Evolutionary conservation across 1,284 basidiomycete genomes (phyloP).

Genomic region (Trametes pubescens): DNA sequence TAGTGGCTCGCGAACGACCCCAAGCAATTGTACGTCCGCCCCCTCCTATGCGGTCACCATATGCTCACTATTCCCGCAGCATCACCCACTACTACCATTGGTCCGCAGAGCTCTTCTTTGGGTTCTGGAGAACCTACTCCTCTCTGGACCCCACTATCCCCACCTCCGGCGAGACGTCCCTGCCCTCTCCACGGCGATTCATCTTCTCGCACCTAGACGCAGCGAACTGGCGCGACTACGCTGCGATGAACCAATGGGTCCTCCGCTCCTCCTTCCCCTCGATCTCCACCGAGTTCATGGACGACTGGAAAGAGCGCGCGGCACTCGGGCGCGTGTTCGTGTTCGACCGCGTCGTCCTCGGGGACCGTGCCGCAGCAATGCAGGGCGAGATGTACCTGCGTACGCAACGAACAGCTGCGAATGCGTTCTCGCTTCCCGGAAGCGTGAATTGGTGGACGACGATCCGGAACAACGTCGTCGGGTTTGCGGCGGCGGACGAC

Average conservation of each 20-base stretch:
- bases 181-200: constrained; percentile 77
- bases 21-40: constrained; percentile 74
- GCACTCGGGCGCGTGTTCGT: constrained; percentile 74
- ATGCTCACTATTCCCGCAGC: constrained; percentile 46
- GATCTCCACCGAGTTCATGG: constrained; percentile 74
- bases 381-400: constrained; percentile 69
- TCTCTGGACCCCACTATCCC: constrained; percentile 78
- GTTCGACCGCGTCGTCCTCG: constrained; percentile 84
- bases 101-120: constrained; percentile 89
- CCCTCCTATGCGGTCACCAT: background rate
- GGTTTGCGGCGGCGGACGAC: constrained; percentile 67
- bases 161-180: constrained; percentile 66
- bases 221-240: constrained; percentile 87
- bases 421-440: constrained; percentile 77
- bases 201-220: constrained; percentile 78
- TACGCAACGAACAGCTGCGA: constrained; percentile 78
- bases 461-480: constrained; percentile 75
- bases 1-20: constrained; percentile 85
- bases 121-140: constrained; percentile 88
- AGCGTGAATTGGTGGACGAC: constrained; percentile 85
- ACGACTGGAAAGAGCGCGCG: constrained; percentile 83
- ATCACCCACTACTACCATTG: constrained; percentile 86
- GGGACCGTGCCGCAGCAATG: constrained; percentile 86
- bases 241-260: constrained; percentile 84
- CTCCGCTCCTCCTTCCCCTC: constrained; percentile 80